Percentiles rank a stretch among this genome's conserved stretches.
phyloP scores from a whole-genome alignment of 2,329 filamentous ascomycete genomes.

The Fusarium tupiense region DNA sequence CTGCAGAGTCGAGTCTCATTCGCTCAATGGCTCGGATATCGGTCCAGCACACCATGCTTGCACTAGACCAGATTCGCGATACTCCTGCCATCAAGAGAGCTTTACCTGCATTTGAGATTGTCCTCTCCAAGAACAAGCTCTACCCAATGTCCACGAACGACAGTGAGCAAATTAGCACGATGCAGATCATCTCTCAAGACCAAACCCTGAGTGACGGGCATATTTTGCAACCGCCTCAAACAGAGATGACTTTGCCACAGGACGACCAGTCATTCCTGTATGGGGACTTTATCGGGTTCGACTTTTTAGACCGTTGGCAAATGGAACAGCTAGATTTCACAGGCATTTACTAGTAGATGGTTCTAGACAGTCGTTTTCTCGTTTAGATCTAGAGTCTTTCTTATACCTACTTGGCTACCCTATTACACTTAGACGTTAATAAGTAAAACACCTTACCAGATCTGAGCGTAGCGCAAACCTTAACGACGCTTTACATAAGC shows the following conservation, averaged over 20 bases:
- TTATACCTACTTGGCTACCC: not conserved
- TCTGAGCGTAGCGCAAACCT: not conserved
- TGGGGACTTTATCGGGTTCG: not conserved
- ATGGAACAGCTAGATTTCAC: conserved; percentile 22
- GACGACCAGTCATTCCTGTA: not conserved
- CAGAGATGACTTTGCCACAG: not conserved
- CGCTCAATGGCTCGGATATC: conserved; percentile 15
- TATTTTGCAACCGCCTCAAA: accelerated
- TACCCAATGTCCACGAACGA: not conserved
- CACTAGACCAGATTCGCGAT: not conserved
- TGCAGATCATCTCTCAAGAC: not conserved
- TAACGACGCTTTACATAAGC: not conserved
- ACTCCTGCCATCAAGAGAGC: conserved; percentile 9
- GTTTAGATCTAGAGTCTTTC: not conserved
- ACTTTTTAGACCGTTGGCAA: conserved; percentile 18
- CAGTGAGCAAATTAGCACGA: accelerated
- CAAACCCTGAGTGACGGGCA: not conserved
- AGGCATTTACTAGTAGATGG: not conserved
- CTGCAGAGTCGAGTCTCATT: not conserved
- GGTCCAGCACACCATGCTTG: conserved; percentile 6
- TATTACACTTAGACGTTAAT: not conserved
- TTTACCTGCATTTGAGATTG: conserved; percentile 7
- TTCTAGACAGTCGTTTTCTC: not conserved
- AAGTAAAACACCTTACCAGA: not conserved
- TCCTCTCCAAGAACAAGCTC: conserved; percentile 9